A percentile compares a stretch with the other conserved stretches of the same genome.
Evolutionary conservation across 1,139 yeast species (phyloP).

Genomic region (Candida smagusa): DNA sequence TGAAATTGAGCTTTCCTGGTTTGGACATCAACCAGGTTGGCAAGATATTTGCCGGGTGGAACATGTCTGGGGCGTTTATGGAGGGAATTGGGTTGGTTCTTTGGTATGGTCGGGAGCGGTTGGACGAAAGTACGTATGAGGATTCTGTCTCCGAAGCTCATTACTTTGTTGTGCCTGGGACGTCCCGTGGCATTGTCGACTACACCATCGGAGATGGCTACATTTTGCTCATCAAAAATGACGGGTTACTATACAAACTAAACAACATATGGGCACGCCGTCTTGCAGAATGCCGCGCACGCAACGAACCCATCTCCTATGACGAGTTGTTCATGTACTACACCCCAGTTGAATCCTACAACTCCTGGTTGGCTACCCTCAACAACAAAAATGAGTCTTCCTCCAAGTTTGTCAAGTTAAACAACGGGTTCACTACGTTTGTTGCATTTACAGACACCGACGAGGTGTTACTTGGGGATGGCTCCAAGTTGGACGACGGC

Average conservation of each 20-base stretch:
- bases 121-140: slow-evolving; percentile 23
- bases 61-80: slow-evolving; percentile 51
- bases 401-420: slow-evolving; percentile 40
- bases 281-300: slow-evolving; percentile 2
- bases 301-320: slow-evolving; percentile 1
- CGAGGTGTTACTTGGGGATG: slow-evolving; percentile 44
- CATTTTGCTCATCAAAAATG: slow-evolving; percentile 41
- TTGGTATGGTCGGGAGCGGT: slow-evolving; percentile 51
- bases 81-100: slow-evolving; percentile 53
- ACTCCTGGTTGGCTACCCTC: slow-evolving; percentile 26
- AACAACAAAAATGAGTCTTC: slow-evolving; percentile 15
- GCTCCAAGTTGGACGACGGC: slow-evolving; percentile 11
- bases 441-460: slow-evolving; percentile 54
- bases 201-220: slow-evolving; percentile 54
- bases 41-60: slow-evolving; percentile 71
- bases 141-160: slow-evolving; percentile 27
- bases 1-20: slow-evolving; percentile 40
- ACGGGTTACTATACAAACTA: slow-evolving; percentile 45
- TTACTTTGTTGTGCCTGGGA: slow-evolving; percentile 39
- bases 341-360: slow-evolving; percentile 18
- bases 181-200: slow-evolving; percentile 46
- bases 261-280: slow-evolving; percentile 5
- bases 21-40: slow-evolving; percentile 19
- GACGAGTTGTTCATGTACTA: slow-evolving; percentile 11
- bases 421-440: slow-evolving; percentile 49